Evolutionary conservation across 176 grass and related monocot genomes (phyloP).

Genomic region (Chloris gayana): DNA sequence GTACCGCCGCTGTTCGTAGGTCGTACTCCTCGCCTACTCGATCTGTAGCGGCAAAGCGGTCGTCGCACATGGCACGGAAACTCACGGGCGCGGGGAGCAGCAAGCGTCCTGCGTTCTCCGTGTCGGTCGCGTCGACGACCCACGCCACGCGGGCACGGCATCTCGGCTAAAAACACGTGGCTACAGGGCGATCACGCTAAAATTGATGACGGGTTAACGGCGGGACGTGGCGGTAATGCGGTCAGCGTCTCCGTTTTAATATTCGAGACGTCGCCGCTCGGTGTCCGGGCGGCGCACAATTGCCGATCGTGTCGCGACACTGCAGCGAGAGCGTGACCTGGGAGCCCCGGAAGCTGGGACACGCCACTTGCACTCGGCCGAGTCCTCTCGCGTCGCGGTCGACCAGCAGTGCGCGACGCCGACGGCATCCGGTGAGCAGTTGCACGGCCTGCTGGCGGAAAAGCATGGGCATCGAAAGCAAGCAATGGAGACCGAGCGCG

Average conservation of each 20-base stretch:
- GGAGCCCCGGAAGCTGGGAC: not conserved
- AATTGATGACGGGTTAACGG: no score
- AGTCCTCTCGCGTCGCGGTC: not conserved
- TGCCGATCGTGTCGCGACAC: no score
- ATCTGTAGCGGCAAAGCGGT: not conserved
- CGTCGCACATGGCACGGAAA: not conserved
- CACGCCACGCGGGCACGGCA: not conserved
- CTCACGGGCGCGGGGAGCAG: not conserved
- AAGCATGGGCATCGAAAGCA: no score
- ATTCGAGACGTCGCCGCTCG: no score
- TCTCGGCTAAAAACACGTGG: no score
- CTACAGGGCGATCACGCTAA: no score
- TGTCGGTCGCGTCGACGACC: conserved; percentile 4
- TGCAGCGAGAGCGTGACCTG: not conserved
- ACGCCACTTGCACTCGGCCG: not conserved
- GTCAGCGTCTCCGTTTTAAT: no score
- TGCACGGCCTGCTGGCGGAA: no score
- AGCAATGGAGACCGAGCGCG: no score
- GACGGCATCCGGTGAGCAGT: not conserved
- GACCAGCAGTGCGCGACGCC: not conserved
- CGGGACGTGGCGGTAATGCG: no score
- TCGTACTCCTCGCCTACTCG: no score
- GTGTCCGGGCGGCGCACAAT: no score
- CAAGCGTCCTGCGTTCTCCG: not conserved
- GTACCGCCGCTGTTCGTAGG: not conserved